Evolutionary conservation across 306 rosid genomes (phyloP).

Genomic region (Prunus armeniaca): DNA sequence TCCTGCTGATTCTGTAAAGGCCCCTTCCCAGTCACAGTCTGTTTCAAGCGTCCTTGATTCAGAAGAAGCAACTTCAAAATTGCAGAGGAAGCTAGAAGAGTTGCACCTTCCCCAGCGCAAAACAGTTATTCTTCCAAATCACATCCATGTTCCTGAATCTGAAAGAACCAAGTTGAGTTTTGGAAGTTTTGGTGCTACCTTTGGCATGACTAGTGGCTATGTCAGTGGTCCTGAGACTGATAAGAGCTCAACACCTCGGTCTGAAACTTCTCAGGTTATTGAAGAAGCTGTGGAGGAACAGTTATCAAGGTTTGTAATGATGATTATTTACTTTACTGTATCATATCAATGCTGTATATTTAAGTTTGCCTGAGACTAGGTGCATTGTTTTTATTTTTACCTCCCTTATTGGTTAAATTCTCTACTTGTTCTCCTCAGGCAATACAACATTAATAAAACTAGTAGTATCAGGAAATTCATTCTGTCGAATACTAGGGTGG

Average conservation of each 20-base stretch:
- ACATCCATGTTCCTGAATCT: slow-evolving; percentile 90
- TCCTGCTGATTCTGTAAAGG: slow-evolving; percentile 39
- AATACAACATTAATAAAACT: not conserved
- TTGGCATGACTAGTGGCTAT: slow-evolving; percentile 50
- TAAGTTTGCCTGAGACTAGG: not conserved
- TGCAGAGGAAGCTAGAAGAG: slow-evolving; percentile 73
- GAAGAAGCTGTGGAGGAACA: slow-evolving; percentile 70
- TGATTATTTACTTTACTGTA: slow-evolving; percentile 14
- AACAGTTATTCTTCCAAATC: slow-evolving; percentile 88
- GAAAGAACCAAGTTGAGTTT: slow-evolving; percentile 85
- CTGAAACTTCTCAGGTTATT: slow-evolving; percentile 64
- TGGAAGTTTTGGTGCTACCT: slow-evolving; percentile 86
- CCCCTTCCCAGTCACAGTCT: slow-evolving; percentile 38
- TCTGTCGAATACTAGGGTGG: not conserved
- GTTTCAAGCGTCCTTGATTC: slow-evolving; percentile 52
- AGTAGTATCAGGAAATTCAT: not conserved
- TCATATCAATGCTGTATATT: not conserved
- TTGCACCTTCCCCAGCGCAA: slow-evolving; percentile 69
- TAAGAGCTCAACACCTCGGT: slow-evolving; percentile 60
- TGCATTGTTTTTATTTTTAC: not conserved
- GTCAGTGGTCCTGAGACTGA: slow-evolving; percentile 56
- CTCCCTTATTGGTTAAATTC: not conserved
- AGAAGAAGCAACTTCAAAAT: slow-evolving; percentile 58
- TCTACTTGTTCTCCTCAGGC: not conserved
- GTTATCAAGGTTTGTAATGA: slow-evolving; percentile 60